phyloP scores from a whole-genome alignment of 768 basidiomycete species.

The Omphalotus guepiniiformis region DNA sequence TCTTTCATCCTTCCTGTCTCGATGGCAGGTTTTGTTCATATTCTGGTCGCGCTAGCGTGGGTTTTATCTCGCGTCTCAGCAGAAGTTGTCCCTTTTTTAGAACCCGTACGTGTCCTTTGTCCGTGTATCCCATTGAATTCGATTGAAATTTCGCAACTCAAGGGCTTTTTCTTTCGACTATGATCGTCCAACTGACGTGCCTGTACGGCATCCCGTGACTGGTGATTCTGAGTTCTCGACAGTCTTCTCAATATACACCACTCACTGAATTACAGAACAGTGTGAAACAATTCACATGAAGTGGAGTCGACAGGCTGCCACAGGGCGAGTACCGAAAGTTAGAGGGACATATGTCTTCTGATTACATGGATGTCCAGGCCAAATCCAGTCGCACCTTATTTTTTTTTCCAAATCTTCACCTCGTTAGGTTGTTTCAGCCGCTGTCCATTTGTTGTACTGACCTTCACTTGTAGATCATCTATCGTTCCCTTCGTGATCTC shows the following conservation, averaged over 20 bases:
- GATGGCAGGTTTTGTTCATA: too few relatives aligned
- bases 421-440: conserved; percentile 28
- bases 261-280: conserved; percentile 23
- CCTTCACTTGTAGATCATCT: conserved; percentile 27
- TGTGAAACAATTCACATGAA: conserved; percentile 33
- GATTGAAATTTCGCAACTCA: background rate
- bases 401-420: conserved; percentile 43
- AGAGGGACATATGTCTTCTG: background rate
- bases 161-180: conserved; percentile 37
- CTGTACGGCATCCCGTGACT: conserved; percentile 29
- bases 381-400: conserved; percentile 45
- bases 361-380: conserved; percentile 24
- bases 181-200: conserved; percentile 22
- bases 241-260: background rate
- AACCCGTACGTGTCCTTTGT: conserved; percentile 15
- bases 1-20: too few relatives aligned
- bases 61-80: too few relatives aligned
- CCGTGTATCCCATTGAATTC: background rate
- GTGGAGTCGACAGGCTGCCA: conserved; percentile 29
- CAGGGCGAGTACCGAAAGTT: conserved; percentile 20
- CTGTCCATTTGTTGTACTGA: background rate
- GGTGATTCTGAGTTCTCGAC: conserved; percentile 14
- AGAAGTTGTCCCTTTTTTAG: conserved; percentile 17
- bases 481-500: conserved; percentile 39
- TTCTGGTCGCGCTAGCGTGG: too few relatives aligned